Evolutionary conservation across 2,329 filamentous ascomycete species (phyloP).

Genomic region (Trichoderma koningiopsis): DNA sequence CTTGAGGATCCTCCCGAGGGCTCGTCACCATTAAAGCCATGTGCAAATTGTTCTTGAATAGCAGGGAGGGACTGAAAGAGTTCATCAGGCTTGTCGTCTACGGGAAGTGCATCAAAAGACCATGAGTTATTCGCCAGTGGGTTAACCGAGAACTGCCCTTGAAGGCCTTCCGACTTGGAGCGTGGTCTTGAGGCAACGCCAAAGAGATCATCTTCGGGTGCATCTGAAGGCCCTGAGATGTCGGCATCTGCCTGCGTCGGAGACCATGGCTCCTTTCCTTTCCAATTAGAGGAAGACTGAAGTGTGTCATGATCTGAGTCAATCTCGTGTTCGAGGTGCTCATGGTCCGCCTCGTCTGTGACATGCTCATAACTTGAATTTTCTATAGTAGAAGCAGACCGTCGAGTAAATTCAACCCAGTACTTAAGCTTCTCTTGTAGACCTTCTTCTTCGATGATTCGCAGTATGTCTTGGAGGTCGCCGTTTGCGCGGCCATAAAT

Average conservation of each 20-base stretch:
- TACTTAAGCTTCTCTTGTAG: constrained; percentile 60
- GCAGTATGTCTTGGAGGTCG: constrained; percentile 59
- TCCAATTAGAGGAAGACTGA: constrained; percentile 22
- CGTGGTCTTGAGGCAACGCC: constrained; percentile 47
- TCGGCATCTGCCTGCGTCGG: constrained; percentile 23
- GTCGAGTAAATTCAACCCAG: constrained; percentile 58
- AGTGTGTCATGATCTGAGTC: constrained; percentile 4
- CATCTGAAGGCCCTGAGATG: constrained; percentile 23
- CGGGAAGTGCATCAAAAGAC: constrained; percentile 53
- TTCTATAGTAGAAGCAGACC: constrained; percentile 37
- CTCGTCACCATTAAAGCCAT: neutral
- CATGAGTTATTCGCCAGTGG: constrained; percentile 63
- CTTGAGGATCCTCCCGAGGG: neutral
- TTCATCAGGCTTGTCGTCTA: constrained; percentile 25
- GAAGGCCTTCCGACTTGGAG: constrained; percentile 60
- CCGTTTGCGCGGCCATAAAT: constrained; percentile 64
- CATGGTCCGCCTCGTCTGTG: neutral
- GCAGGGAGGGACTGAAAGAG: neutral
- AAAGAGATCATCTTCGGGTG: constrained; percentile 20
- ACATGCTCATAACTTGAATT: constrained; percentile 12
- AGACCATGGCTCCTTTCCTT: constrained; percentile 34
- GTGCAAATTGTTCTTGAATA: neutral
- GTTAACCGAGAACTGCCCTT: constrained; percentile 47
- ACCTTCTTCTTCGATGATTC: constrained; percentile 63
- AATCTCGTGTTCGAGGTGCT: neutral